Base-by-base conservation (phyloP, 305 asterid species). In the Fraxinus albicans region DNA sequence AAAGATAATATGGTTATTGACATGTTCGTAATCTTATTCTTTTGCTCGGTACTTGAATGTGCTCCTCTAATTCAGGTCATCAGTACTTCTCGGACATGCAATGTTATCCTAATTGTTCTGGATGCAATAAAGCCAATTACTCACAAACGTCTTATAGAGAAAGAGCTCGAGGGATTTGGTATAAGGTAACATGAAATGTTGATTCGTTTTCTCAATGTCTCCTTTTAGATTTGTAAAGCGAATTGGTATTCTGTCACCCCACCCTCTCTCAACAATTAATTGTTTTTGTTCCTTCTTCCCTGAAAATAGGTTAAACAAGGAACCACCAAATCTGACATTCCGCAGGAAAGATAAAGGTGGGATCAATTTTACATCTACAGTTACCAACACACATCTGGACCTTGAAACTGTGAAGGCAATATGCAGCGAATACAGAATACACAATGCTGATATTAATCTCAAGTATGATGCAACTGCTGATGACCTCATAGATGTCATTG, bases 141-240 rank as follows among this genome's bases (percentile, higher is more conserved):
- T 86, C 99, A 96, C 84, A 96, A 96, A 88, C 95, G 97, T 8
- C 90, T 94, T 44, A 96, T 96, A 83, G 98, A 96, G 91, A 94
- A 94, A 84, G 99, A 96, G 90, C 97, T 94, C 8, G 98, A 96
- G 90, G 98, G 99, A 75, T 96, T 96, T 88, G 99, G 99, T 72
- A 96, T 96, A 77, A 94, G 99, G 99, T 96, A 91, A 84, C 65
- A 23, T 70, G 73, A 79, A 33, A 74, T 8, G 73, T 12, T 8
- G 17, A 44, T 10, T 44, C 4, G 17, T 12, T 44, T 12, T 2
- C 53, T 44, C 53, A 44, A 44, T 44, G 53, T 10, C n/a, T 44
- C 72, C 31, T 21, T 60, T 60, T 23, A 60, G 13, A 60, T 60
- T 9, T 21, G 29, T 1, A 60, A 60, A 6, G 72, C 33, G 3